Percentiles rank a stretch among this genome's conserved stretches.
Evolutionary conservation across 768 basidiomycete species (phyloP).

Genomic region (Mycena kentingensis): DNA sequence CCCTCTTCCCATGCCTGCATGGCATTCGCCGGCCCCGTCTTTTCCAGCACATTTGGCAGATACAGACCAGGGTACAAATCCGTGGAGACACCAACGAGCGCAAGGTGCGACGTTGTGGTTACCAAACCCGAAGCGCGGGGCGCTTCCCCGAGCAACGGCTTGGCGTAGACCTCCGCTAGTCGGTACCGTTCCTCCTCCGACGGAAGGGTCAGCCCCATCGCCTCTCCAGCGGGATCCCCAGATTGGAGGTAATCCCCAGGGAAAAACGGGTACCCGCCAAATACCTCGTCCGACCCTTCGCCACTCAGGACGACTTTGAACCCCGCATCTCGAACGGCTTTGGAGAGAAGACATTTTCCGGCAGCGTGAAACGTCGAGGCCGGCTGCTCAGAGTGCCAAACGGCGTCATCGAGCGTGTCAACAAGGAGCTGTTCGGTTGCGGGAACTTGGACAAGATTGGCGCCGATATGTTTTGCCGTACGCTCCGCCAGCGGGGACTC

Average conservation of each 20-base stretch:
- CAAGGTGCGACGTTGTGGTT: not conserved
- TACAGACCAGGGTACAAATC: not conserved
- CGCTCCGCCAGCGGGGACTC: conserved; percentile 15
- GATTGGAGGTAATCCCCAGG: conserved; percentile 7
- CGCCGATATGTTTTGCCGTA: conserved; percentile 9
- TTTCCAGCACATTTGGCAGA: not conserved
- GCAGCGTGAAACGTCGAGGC: conserved; percentile 16
- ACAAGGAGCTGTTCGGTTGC: conserved; percentile 13
- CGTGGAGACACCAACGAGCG: not conserved
- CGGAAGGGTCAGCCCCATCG: conserved; percentile 6
- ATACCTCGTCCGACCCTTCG: conserved; percentile 18
- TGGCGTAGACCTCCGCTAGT: not conserved
- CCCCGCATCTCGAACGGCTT: conserved; percentile 9
- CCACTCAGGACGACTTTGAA: conserved; percentile 19
- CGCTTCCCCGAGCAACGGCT: too few species aligned
- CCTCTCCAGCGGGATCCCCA: not conserved
- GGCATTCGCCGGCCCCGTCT: not conserved
- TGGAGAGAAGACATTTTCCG: conserved; percentile 20
- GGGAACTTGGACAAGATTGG: conserved; percentile 6
- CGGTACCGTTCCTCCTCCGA: conserved; percentile 5
- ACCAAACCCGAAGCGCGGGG: not conserved
- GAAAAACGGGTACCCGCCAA: conserved; percentile 11
- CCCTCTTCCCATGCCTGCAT: conserved; percentile 8
- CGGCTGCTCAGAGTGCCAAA: conserved; percentile 20
- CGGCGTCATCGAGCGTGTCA: conserved; percentile 10